These are phyloP conservation scores for Hanseniaspora guilliermondii DNA, from an alignment of 805 yeast species.

Conservation along the genomic window DNA sequence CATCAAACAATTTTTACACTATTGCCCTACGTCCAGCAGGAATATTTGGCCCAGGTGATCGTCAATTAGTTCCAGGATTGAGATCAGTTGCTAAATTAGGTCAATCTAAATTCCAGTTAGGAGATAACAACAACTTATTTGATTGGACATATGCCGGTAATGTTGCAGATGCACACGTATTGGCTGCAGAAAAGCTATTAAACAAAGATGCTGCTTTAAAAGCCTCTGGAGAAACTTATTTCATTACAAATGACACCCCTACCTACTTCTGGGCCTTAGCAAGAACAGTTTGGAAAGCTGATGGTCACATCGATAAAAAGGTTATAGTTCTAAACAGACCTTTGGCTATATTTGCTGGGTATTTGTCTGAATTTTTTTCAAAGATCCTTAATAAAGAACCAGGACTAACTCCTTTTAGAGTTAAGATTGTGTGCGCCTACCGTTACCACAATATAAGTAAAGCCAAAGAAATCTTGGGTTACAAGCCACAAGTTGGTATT, in stretches of 20 bases:
- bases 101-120: constrained; percentile 85
- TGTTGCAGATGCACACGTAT: constrained; percentile 91
- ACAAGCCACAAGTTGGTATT: constrained; percentile 63
- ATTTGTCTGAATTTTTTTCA: constrained; percentile 63
- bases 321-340: constrained; percentile 60
- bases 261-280: constrained; percentile 95
- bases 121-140: constrained; percentile 84
- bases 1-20: constrained; percentile 47
- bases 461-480: constrained; percentile 68
- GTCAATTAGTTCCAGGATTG: constrained; percentile 89
- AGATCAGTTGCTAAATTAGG: constrained; percentile 71
- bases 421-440: constrained; percentile 77
- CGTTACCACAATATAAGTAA: constrained; percentile 86
- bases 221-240: constrained; percentile 78
- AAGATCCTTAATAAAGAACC: constrained; percentile 69
- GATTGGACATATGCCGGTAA: constrained; percentile 98
- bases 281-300: constrained; percentile 93
- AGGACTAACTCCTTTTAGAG: constrained; percentile 92
- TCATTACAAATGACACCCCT: constrained; percentile 88
- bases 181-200: constrained; percentile 71
- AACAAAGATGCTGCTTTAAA: constrained; percentile 31
- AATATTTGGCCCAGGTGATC: constrained; percentile 95
- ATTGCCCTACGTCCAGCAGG: constrained; percentile 94
- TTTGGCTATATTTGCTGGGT: constrained; percentile 72
- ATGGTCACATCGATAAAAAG: constrained; percentile 64